Percentiles rank a stretch among this genome's conserved stretches.
phyloP scores from a whole-genome alignment of 768 basidiomycete genomes.

The Boletus patriciae region DNA sequence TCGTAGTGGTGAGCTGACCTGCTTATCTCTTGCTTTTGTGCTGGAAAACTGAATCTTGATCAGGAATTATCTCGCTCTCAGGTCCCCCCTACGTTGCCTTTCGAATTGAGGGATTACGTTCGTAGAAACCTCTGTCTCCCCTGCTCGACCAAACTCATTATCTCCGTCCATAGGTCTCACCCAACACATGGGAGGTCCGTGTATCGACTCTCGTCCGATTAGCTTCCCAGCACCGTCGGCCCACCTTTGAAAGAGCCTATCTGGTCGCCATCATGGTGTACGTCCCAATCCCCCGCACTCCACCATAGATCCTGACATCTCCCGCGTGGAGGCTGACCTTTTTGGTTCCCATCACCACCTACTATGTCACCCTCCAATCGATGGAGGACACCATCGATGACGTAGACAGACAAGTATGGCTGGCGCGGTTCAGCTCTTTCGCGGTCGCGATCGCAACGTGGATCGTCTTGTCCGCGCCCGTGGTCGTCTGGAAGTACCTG shows the following conservation, averaged over 20 bases:
- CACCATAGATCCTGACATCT: not conserved
- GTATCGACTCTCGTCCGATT: constrained; percentile 38
- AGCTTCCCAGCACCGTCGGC: constrained; percentile 43
- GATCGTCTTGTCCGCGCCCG: constrained; percentile 41
- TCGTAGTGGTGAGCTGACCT: constrained; percentile 25
- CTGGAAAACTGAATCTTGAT: not conserved
- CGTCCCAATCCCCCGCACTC: constrained; percentile 8
- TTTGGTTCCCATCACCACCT: constrained; percentile 40
- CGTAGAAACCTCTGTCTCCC: constrained; percentile 25
- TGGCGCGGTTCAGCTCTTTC: constrained; percentile 39
- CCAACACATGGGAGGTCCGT: constrained; percentile 46
- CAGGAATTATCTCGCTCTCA: constrained; percentile 39
- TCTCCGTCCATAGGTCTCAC: constrained; percentile 35
- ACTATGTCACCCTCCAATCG: constrained; percentile 32
- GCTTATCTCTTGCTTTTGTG: not conserved
- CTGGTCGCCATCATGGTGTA: constrained; percentile 41
- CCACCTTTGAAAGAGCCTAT: constrained; percentile 46
- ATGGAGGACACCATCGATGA: constrained; percentile 4
- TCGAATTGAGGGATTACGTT: constrained; percentile 37
- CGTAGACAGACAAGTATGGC: constrained; percentile 25
- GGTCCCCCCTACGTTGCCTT: constrained; percentile 34
- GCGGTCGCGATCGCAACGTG: constrained; percentile 40
- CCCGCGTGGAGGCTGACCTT: constrained; percentile 35
- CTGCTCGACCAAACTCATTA: not conserved
- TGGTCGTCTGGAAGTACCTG: constrained; percentile 48